These are phyloP conservation scores for Begonia fuchsioides DNA, from an alignment of 306 rosid species.

Conservation along the genomic window DNA sequence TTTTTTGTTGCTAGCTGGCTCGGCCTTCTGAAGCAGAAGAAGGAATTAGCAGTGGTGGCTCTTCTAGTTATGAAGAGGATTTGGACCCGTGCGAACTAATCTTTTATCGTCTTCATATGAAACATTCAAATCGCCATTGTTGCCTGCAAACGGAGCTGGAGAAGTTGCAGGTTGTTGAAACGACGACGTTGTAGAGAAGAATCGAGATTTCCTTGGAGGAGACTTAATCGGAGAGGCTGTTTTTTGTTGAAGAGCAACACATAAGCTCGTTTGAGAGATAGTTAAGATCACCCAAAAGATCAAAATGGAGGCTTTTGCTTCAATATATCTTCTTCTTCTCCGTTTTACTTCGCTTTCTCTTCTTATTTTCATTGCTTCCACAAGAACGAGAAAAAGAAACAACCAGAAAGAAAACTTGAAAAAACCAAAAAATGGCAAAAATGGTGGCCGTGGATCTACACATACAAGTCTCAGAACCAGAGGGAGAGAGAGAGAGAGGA, in stretches of 20 bases:
- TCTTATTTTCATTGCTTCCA: too few species aligned
- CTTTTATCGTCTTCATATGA: constrained; percentile 53
- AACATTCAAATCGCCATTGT: constrained; percentile 1
- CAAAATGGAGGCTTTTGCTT: constrained; percentile 1
- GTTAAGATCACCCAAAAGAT: constrained; percentile 2
- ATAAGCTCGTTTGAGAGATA: neutral
- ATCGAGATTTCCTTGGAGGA: constrained; percentile 1
- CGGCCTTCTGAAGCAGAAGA: neutral
- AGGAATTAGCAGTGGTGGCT: neutral
- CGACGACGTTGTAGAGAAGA: neutral
- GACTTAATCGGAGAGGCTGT: too few species aligned
- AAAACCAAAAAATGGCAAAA: too few species aligned
- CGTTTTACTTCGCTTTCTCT: neutral
- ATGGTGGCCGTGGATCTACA: too few species aligned
- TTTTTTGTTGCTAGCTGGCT: too few species aligned
- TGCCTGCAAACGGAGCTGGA: neutral
- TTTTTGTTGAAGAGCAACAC: neutral
- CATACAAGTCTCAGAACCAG: too few species aligned
- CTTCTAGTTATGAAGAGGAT: constrained; percentile 79
- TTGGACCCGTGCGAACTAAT: constrained; percentile 73
- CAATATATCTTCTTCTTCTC: constrained; percentile 3
- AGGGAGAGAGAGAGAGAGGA: too few species aligned
- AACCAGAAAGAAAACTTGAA: too few species aligned
- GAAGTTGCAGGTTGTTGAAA: constrained; percentile 2
- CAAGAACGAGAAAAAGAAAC: too few species aligned